Percentiles rank a stretch among this genome's conserved stretches.
phyloP scores from a whole-genome alignment of 495 filamentous ascomycete genomes.

The Xylaria venustula region DNA sequence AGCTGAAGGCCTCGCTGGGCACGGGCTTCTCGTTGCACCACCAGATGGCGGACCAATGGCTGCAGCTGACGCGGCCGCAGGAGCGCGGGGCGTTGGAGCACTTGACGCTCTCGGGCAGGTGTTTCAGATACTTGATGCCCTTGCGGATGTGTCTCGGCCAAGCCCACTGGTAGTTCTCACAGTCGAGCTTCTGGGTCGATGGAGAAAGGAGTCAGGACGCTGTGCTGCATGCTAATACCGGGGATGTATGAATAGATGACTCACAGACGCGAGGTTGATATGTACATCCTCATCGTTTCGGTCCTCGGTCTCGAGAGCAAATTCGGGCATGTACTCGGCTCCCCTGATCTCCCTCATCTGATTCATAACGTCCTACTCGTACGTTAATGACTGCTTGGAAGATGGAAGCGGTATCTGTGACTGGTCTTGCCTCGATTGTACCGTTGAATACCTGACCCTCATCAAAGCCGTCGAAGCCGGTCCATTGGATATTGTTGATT shows the following conservation, averaged over 20 bases:
- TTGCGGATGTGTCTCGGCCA: too few species aligned
- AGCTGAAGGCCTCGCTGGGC: background rate
- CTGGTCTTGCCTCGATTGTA: background rate
- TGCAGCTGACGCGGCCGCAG: constrained; percentile 6
- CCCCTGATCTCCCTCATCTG: constrained; percentile 7
- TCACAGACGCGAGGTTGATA: too few species aligned
- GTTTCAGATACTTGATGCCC: background rate
- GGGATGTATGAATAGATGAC: too few species aligned
- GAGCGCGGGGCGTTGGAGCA: background rate
- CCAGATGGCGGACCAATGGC: background rate
- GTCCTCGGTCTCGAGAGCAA: background rate
- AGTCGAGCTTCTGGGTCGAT: background rate
- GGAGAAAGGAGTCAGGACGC: background rate
- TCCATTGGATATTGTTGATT: background rate
- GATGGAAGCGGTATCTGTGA: too few species aligned
- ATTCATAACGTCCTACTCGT: background rate
- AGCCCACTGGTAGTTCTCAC: background rate
- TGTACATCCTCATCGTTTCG: too few species aligned
- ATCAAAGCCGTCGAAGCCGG: constrained; percentile 1
- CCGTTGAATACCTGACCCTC: background rate
- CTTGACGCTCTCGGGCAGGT: background rate
- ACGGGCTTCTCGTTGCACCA: background rate
- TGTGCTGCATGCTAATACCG: too few species aligned
- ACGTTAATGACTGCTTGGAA: background rate
- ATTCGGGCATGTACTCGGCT: background rate